phyloP scores from a whole-genome alignment of 164 flowering plant species.

The Akebia trifoliata region DNA sequence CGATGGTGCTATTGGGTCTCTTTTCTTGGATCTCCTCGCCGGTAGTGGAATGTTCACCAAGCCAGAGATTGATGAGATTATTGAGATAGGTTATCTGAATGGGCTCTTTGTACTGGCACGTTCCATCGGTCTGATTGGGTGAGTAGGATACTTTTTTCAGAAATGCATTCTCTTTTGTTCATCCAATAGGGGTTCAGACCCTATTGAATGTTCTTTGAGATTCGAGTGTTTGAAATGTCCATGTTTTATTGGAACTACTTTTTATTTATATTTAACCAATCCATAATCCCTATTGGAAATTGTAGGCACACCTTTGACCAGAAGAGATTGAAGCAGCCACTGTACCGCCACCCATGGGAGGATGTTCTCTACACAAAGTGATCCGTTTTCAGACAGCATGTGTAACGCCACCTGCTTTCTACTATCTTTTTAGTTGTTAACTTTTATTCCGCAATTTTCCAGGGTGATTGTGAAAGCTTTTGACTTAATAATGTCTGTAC shows the following conservation, averaged over 20 bases:
- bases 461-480: too few species aligned
- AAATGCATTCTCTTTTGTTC: too few species aligned
- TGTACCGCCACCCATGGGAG: conserved; percentile 99
- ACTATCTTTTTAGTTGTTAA: too few species aligned
- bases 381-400: conserved; percentile 18
- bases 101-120: conserved; percentile 99
- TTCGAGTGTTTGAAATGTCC: too few species aligned
- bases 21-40: conserved; percentile 96
- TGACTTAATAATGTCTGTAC: too few species aligned
- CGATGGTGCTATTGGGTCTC: conserved; percentile 98
- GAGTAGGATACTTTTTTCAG: too few species aligned
- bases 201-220: too few species aligned
- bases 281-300: conserved; percentile 6
- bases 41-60: conserved; percentile 98
- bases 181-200: too few species aligned
- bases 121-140: conserved; percentile 97
- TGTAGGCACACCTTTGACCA: conserved; percentile 98
- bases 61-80: conserved; percentile 90
- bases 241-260: too few species aligned
- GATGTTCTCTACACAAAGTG: conserved; percentile 98
- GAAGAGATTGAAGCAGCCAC: conserved; percentile 98
- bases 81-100: conserved; percentile 88
- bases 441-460: too few species aligned
- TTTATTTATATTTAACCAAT: too few species aligned
- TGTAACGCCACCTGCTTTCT: too few species aligned